Conservation (phyloP, 768 basidiomycete species). For the Hericium rajendrae region DNA sequence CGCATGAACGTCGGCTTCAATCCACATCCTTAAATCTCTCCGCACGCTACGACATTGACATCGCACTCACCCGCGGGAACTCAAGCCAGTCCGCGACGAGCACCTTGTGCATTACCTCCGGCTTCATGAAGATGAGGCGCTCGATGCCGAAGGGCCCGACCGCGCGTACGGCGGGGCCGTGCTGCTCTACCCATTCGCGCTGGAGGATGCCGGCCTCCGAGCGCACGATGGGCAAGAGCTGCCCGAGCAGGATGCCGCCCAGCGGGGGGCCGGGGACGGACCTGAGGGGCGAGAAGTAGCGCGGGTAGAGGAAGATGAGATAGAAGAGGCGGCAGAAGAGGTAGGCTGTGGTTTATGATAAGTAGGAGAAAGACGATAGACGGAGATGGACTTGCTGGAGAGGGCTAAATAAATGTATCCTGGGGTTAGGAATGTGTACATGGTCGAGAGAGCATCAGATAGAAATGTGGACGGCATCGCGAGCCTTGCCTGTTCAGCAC, state of each 20-base stretch:
- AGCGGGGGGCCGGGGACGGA: slow-evolving; percentile 29
- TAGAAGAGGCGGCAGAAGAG: not conserved
- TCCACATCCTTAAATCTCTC: not conserved
- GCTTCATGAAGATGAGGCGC: slow-evolving; percentile 7
- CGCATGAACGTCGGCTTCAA: slow-evolving; percentile 10
- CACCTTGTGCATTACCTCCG: slow-evolving; percentile 9
- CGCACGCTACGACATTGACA: not conserved
- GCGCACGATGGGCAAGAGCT: slow-evolving; percentile 28
- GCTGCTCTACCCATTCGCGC: slow-evolving; percentile 7
- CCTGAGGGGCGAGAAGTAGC: slow-evolving; percentile 27
- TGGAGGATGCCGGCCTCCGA: slow-evolving; percentile 29
- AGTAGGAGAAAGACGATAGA: not conserved
- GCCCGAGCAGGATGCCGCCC: slow-evolving; percentile 26
- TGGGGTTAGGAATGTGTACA: not conserved
- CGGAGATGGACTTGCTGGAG: not conserved
- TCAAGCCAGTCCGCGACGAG: slow-evolving; percentile 9
- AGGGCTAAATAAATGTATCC: not conserved
- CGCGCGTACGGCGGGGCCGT: slow-evolving; percentile 8
- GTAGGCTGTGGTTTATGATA: not conserved
- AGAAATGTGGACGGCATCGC: not conserved
- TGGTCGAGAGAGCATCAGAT: not conserved
- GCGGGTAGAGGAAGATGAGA: not conserved
- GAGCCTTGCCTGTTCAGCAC: not conserved
- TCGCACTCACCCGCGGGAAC: slow-evolving; percentile 7
- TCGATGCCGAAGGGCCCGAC: slow-evolving; percentile 13